Evolutionary conservation across 805 yeast species (phyloP).

Genomic region (Metahyphopichia silvanorum): DNA sequence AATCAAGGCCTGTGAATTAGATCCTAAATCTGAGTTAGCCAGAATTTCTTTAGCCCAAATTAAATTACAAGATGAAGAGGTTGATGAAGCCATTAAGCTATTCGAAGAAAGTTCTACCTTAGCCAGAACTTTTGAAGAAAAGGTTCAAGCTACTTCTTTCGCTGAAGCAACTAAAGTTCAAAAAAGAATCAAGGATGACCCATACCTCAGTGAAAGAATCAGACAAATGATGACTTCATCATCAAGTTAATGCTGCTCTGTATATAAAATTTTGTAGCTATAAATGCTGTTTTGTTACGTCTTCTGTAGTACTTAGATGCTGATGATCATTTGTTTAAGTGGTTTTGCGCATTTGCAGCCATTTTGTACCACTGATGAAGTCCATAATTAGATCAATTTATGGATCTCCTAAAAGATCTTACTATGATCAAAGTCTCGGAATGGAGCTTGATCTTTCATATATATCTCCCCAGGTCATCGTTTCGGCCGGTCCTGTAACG

Average conservation of each 20-base stretch:
- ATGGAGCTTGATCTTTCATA: conserved; percentile 60
- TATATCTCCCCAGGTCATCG: conserved; percentile 62
- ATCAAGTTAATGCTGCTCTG: not conserved
- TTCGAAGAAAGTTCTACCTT: conserved; percentile 81
- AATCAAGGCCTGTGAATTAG: conserved; percentile 73
- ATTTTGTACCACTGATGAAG: conserved; percentile 8
- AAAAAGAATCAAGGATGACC: conserved; percentile 69
- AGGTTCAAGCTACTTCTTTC: conserved; percentile 84
- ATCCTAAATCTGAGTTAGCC: conserved; percentile 88
- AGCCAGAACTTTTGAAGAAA: conserved; percentile 83
- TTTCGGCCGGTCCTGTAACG: conserved; percentile 71
- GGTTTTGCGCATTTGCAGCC: not conserved
- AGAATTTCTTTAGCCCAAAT: conserved; percentile 89
- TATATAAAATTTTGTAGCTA: conserved; percentile 1
- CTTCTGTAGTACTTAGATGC: conserved; percentile 1
- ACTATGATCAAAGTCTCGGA: conserved; percentile 17
- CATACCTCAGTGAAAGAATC: conserved; percentile 59
- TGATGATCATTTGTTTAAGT: not conserved
- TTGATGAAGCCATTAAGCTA: conserved; percentile 74
- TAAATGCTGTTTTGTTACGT: not conserved
- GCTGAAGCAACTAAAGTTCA: conserved; percentile 94
- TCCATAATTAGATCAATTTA: conserved; percentile 12
- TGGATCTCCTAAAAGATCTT: conserved; percentile 18
- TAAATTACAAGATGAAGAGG: conserved; percentile 76
- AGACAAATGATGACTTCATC: conserved; percentile 50